These are phyloP conservation scores for Fusarium sp. DNA, from an alignment of 2,329 filamentous ascomycete species.

Conservation along the genomic window DNA sequence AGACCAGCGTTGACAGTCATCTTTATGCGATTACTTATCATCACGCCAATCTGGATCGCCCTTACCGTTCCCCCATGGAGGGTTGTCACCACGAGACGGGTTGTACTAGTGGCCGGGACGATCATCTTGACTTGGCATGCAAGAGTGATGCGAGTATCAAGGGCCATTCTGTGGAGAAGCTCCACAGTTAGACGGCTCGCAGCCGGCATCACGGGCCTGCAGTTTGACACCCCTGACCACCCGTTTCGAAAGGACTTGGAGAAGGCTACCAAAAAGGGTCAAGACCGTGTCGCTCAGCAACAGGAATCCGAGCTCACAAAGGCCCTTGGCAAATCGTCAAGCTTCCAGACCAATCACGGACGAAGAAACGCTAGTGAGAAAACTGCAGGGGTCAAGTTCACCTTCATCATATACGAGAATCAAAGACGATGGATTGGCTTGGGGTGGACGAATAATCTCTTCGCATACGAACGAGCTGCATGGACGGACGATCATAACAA, in stretches of 20 bases:
- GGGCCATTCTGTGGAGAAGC: slow-evolving; percentile 92
- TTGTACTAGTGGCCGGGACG: slow-evolving; percentile 88
- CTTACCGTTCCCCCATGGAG: slow-evolving; percentile 84
- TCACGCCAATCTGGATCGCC: slow-evolving; percentile 88
- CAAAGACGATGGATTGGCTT: slow-evolving; percentile 94
- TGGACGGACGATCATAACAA: slow-evolving; percentile 99
- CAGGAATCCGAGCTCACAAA: slow-evolving; percentile 60
- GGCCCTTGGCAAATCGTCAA: slow-evolving; percentile 50
- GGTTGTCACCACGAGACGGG: slow-evolving; percentile 86
- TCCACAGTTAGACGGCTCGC: slow-evolving; percentile 75
- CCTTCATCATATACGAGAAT: slow-evolving; percentile 96
- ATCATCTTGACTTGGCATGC: slow-evolving; percentile 92
- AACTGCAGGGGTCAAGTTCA: slow-evolving; percentile 89
- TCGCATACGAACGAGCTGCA: slow-evolving; percentile 86
- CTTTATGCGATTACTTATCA: slow-evolving; percentile 86
- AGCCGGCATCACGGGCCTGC: slow-evolving; percentile 81
- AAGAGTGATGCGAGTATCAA: slow-evolving; percentile 82
- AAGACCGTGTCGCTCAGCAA: slow-evolving; percentile 27
- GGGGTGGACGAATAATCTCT: slow-evolving; percentile 91
- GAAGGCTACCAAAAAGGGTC: slow-evolving; percentile 40
- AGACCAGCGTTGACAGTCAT: slow-evolving; percentile 88
- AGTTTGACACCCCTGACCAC: slow-evolving; percentile 67
- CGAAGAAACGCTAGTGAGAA: slow-evolving; percentile 55
- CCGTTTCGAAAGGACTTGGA: slow-evolving; percentile 45
- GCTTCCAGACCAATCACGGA: slow-evolving; percentile 45